phyloP scores from a whole-genome alignment of 208 protist genomes.

The Perkinsela sp. region DNA sequence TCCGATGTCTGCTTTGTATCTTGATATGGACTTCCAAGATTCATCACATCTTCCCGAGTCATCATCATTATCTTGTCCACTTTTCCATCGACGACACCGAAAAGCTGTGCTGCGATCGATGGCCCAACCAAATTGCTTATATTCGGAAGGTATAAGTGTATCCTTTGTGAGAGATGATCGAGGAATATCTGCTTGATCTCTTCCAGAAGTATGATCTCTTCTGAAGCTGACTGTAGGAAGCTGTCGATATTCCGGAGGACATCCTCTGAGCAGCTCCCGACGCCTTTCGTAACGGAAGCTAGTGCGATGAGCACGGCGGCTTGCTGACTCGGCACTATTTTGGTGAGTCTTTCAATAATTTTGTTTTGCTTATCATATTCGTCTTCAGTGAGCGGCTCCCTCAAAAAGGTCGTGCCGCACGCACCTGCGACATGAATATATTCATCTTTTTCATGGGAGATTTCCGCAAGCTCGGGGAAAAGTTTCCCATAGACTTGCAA shows the following conservation, averaged over 20 bases:
- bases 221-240: constrained; percentile 13
- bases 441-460: constrained; percentile 42
- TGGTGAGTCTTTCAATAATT: constrained; percentile 27
- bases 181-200: constrained; percentile 63
- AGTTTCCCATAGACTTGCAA: constrained; percentile 44
- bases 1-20: background rate
- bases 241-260: constrained; percentile 27
- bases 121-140: constrained; percentile 60
- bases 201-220: constrained; percentile 61
- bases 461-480: constrained; percentile 61
- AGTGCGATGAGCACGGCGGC: constrained; percentile 46
- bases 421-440: constrained; percentile 48
- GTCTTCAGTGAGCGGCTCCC: background rate
- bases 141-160: constrained; percentile 66
- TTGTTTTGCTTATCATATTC: constrained; percentile 12
- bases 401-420: constrained; percentile 30
- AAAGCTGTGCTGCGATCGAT: constrained; percentile 60
- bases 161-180: constrained; percentile 63
- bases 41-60: background rate
- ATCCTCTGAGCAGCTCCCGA: constrained; percentile 14
- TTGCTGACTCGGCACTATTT: constrained; percentile 45
- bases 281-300: constrained; percentile 44
- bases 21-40: background rate
- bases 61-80: background rate
- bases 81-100: constrained; percentile 24